Evolutionary conservation across 2,329 filamentous ascomycete species (phyloP).

Genomic region (Amphichorda felina): DNA sequence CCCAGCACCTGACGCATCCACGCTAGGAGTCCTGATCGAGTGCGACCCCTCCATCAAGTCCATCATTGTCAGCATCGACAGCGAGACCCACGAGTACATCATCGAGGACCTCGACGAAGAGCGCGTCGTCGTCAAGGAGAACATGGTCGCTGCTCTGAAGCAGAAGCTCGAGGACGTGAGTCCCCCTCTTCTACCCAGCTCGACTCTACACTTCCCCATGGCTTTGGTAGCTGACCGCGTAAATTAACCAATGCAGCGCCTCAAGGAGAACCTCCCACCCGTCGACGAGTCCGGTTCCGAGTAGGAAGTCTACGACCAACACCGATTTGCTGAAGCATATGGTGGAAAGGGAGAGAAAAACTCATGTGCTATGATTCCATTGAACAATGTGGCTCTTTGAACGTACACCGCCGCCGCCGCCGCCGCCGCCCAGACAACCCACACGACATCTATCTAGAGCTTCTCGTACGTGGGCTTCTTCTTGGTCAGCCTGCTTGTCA

Average conservation of each 20-base stretch:
- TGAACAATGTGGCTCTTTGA: no score
- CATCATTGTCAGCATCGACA: constrained; percentile 69
- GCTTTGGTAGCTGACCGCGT: no score
- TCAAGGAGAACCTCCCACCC: constrained; percentile 39
- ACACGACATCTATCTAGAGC: no score
- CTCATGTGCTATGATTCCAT: no score
- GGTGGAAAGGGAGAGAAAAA: no score
- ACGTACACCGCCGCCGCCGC: background rate
- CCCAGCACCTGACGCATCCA: background rate
- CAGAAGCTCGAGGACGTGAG: constrained; percentile 54
- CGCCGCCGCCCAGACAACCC: no score
- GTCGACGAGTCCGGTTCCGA: constrained; percentile 41
- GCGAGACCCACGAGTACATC: constrained; percentile 58
- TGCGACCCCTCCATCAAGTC: constrained; percentile 83
- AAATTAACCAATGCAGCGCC: no score
- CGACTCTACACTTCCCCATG: no score
- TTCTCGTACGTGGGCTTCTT: constrained; percentile 76
- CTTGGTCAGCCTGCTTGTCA: constrained; percentile 68
- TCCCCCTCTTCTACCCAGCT: constrained; percentile 4
- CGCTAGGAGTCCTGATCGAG: constrained; percentile 59
- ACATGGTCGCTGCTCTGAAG: constrained; percentile 59
- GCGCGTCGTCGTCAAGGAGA: constrained; percentile 63
- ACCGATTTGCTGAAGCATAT: no score
- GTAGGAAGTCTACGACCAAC: no score
- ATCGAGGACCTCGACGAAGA: constrained; percentile 73